These are phyloP conservation scores for Aphanomyces euteiches DNA, from an alignment of 352 stramenopile genomes.

Conservation along the genomic window DNA sequence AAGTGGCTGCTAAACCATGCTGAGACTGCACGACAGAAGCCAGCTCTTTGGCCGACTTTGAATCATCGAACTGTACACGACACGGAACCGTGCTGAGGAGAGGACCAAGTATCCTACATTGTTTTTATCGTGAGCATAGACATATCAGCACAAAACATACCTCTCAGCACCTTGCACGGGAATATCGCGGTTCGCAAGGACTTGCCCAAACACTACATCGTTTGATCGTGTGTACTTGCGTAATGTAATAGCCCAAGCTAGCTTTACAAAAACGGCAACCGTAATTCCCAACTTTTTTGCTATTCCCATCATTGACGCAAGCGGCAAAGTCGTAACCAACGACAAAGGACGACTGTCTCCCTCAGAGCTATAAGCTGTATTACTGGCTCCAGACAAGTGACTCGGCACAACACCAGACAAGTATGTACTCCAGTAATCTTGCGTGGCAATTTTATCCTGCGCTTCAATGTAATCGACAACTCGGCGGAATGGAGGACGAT, in stretches of 20 bases:
- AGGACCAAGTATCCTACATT: constrained; percentile 6
- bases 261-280: background rate
- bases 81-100: constrained; percentile 11
- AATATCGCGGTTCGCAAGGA: constrained; percentile 5
- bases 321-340: background rate
- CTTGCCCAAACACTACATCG: constrained; percentile 15
- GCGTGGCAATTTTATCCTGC: background rate
- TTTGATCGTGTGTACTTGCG: constrained; percentile 2
- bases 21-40: too few species aligned
- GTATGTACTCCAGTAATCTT: constrained; percentile 2
- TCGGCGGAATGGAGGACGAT: background rate
- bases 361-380: background rate
- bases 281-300: background rate
- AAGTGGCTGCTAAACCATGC: background rate
- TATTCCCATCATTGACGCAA: background rate
- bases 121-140: background rate
- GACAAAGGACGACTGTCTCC: background rate
- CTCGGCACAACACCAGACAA: background rate
- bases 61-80: constrained; percentile 3
- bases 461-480: constrained; percentile 9
- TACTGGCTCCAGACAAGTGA: background rate
- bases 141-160: background rate
- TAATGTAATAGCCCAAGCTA: constrained; percentile 4
- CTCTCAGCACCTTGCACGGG: background rate
- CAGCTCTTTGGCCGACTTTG: background rate